Evolutionary conservation across 352 stramenopile genomes (phyloP).

Genomic region (Phytophthora rubi): DNA sequence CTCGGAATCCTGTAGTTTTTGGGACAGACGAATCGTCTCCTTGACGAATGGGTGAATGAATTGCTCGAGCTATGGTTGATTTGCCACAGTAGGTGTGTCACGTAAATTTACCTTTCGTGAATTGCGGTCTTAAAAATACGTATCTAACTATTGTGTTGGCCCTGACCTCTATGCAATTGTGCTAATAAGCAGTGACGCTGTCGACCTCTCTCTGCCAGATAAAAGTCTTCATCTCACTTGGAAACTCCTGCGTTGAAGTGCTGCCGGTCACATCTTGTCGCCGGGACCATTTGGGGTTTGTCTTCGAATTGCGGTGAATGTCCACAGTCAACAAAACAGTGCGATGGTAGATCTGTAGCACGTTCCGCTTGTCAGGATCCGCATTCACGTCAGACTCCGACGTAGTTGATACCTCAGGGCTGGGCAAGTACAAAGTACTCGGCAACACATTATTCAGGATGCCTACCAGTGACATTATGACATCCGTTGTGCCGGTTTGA

Average conservation of each 20-base stretch:
- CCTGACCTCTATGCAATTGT: neutral
- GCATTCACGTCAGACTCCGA: neutral
- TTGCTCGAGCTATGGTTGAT: too few species aligned
- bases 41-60: too few species aligned
- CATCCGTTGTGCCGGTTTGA: neutral
- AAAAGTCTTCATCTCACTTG: neutral
- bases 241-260: neutral
- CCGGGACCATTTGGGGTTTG: neutral
- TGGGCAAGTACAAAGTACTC: neutral
- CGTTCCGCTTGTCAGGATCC: neutral
- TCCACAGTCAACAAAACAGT: neutral
- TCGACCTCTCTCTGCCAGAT: neutral
- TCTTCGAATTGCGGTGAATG: neutral
- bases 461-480: neutral
- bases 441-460: neutral
- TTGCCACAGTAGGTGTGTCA: too few species aligned
- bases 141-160: neutral
- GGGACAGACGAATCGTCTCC: neutral
- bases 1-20: slow-evolving; percentile 35
- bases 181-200: neutral
- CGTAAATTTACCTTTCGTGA: too few species aligned
- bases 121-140: too few species aligned
- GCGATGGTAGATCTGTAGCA: neutral
- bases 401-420: neutral
- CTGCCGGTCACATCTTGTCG: neutral